Base-by-base conservation (phyloP, 2,329 filamentous ascomycete genomes). In the Aspergillus viridinutans region DNA sequence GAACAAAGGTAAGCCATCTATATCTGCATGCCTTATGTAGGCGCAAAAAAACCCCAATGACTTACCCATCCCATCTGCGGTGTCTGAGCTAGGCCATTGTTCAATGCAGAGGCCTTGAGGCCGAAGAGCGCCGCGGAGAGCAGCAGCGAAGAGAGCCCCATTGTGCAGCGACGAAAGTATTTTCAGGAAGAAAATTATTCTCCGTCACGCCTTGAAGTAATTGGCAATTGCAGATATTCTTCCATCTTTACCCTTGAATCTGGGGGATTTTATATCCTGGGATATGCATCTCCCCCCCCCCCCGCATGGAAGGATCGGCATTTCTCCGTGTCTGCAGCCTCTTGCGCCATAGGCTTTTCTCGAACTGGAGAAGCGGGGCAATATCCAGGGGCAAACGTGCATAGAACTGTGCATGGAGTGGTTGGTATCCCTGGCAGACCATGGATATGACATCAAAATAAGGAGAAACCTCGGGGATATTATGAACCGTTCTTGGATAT, bases 61-160 rank as follows among this genome's bases (percentile, higher is more conserved):
- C 66, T 43, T 59, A 70, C 69, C 70, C 74, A 77, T 49, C 75
- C 75, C 71, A 78, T 74, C 58, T 75, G 74, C 21, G 75, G 74
- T 14, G 74, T 76, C 28, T 64, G 57, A 28, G 74, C 75, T 5
- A 77, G 65, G 7, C 75, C 75, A 74, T 77, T 77, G 54, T 76
- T 67, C 53, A 73, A 61, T 7, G 71, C 72, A 49, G 47, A 49
- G 6, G 60, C 65, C 45, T 49, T 20, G 17, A 50, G 26, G 38
- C 23, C 26, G 35, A 50, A 43, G 9, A 63, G 59, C 25, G 56
- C 59, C 23, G 50, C 23, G 26, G 54, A 50, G 20, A 61, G 53
- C 38, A 61, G 57, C n/a, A 61, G 45, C 42, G 59, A 32, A 9
- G 51, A n/a, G 12, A 58, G 17, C 14, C 43, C 54, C 55, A 59